Evolutionary conservation across 2,329 filamentous ascomycete species (phyloP), one percentile per base, ranked within the genome.

Genomic region (Lasiodiplodia sp.): DNA sequence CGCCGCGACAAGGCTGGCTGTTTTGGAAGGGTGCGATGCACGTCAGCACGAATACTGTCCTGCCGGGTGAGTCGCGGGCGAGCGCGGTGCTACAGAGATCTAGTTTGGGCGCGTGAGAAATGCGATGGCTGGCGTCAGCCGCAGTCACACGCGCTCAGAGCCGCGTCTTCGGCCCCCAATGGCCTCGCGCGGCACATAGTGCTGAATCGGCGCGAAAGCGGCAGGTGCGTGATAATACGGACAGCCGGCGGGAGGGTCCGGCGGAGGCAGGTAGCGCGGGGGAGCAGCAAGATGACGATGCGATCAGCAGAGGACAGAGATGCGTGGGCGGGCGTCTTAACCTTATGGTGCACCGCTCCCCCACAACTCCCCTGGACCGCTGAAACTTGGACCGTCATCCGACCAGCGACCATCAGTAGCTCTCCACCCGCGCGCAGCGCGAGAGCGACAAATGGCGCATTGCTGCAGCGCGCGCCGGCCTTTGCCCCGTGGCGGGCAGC

Each of bases 251-350:
- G 31, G 31, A 11, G 3, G 7, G 18, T n/a, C 44, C 44, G n/a
- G 65, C 4, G 75, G 76, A 55, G 76, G 78, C 7, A 76, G 73
- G 3, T 76, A 78, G 34, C 78, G 77, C 37, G 77, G 75, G 6
- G 75, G 72, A 71, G 69, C 78, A 79, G 21, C 68, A 65, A 52
- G 75, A 72, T 7, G 76, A 55, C 76, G 77, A 28, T 71, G 74
- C 31, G 72, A 63, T 28, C 18, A 51, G 18, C 25, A n/a, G 40
- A 12, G 28, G 4, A 25, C 5, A 21, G 25, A 23, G 75, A 34
- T 71, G 68, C 34, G 74, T 73, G 28, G 18, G 44, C 57, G 37
- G 38, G 21, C 23, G 57, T 60, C 57, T 60, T 60, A 60, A 60
- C 57, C 38, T 21, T 25, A 44, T 40, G 28, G 28, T 44, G 21